Conservation (phyloP, 768 basidiomycete genomes). For the Lactarius hengduanensis region DNA sequence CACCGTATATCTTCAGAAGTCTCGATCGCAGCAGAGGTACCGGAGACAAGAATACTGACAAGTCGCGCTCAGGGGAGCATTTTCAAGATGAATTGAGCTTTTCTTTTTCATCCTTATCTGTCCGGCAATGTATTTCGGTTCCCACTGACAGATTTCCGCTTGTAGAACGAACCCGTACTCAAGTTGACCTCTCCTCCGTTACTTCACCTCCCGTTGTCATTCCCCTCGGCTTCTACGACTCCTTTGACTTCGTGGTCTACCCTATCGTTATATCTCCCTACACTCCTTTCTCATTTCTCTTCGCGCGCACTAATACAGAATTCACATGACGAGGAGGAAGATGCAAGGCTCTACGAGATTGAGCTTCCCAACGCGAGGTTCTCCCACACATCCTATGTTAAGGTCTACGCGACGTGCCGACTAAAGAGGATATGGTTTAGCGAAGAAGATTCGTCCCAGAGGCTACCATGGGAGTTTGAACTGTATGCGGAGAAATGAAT, state of each 20-base stretch:
- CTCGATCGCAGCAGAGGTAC: constrained; percentile 2
- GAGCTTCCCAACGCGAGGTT: constrained; percentile 52
- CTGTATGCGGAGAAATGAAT: constrained; percentile 45
- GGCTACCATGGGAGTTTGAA: constrained; percentile 74
- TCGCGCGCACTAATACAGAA: constrained; percentile 41
- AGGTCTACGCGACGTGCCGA: constrained; percentile 76
- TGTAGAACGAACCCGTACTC: constrained; percentile 56
- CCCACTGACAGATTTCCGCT: constrained; percentile 23
- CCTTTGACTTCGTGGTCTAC: constrained; percentile 71
- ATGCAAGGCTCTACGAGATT: constrained; percentile 29
- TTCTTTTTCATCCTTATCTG: constrained; percentile 7
- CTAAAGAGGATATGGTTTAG: constrained; percentile 76
- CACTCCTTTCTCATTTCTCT: constrained; percentile 60
- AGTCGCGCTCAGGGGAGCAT: neutral
- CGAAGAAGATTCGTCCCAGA: constrained; percentile 46
- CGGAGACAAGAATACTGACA: neutral
- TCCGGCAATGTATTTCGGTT: neutral
- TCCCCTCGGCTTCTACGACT: constrained; percentile 54
- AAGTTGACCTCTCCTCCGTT: constrained; percentile 50
- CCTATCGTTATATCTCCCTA: constrained; percentile 57
- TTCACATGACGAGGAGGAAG: constrained; percentile 29
- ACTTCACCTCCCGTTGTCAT: constrained; percentile 68
- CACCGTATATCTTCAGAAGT: constrained; percentile 26
- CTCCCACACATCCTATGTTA: constrained; percentile 68
- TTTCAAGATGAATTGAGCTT: constrained; percentile 10